Evolutionary conservation across 148 eudicot genomes (phyloP).

Genomic region (Silene latifolia): DNA sequence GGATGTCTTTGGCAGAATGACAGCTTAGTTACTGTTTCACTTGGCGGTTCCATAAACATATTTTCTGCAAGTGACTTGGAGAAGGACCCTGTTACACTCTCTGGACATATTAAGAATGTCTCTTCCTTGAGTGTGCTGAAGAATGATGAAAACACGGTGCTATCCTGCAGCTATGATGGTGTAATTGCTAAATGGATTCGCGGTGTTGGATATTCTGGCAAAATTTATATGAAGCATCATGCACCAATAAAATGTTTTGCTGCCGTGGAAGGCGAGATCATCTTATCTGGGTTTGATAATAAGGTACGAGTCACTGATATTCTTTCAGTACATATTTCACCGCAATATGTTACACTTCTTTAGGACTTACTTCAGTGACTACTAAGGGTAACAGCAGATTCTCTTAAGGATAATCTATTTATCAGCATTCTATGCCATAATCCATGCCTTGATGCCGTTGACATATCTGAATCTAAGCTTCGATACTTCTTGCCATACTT

Average conservation of each 20-base stretch:
- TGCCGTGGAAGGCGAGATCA: conserved; percentile 72
- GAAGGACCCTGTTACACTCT: conserved; percentile 53
- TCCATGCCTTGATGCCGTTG: not conserved
- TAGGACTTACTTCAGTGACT: not conserved
- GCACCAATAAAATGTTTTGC: conserved; percentile 89
- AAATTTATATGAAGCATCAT: conserved; percentile 64
- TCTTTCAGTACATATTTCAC: not conserved
- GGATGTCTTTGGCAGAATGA: conserved; percentile 99
- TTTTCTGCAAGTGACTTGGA: conserved; percentile 76
- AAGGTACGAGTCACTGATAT: conserved; percentile 41
- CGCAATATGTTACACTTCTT: not conserved
- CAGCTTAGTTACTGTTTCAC: conserved; percentile 74
- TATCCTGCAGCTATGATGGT: conserved; percentile 94
- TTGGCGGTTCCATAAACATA: conserved; percentile 74
- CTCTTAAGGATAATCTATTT: not conserved
- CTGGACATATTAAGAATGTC: conserved; percentile 93
- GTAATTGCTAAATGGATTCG: conserved; percentile 78
- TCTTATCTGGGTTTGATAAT: conserved; percentile 80
- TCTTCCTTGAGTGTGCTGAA: conserved; percentile 60
- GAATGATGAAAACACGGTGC: conserved; percentile 46
- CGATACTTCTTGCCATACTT: not conserved
- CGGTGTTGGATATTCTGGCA: conserved; percentile 76
- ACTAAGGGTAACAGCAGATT: not conserved
- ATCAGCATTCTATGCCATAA: not conserved
- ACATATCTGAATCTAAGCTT: not conserved